phyloP scores from a whole-genome alignment of 306 rosid species.

The Rosa rugosa region DNA sequence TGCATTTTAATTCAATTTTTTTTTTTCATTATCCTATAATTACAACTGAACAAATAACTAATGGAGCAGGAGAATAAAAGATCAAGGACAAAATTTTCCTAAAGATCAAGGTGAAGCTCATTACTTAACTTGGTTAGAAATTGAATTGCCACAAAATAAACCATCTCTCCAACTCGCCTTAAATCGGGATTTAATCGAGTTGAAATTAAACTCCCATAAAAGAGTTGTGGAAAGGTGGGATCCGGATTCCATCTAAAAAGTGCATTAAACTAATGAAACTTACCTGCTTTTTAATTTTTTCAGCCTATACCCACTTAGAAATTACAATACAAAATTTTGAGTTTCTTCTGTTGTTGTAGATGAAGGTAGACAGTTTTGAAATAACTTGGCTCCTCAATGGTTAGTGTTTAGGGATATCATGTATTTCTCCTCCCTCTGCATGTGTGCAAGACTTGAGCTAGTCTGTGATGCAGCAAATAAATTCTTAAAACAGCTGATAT shows the following conservation, averaged over 20 bases:
- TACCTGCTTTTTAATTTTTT: not conserved
- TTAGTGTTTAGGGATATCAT: constrained; percentile 20
- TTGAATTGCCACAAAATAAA: too few species aligned
- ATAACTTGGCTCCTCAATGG: constrained; percentile 37
- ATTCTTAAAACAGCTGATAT: not conserved
- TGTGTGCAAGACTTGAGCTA: constrained; percentile 11
- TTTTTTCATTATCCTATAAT: too few species aligned
- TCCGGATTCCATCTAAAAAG: constrained; percentile 9
- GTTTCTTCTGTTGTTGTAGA: constrained; percentile 38
- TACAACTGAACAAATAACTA: too few species aligned
- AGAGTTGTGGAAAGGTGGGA: too few species aligned
- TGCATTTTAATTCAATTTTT: too few species aligned
- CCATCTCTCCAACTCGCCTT: too few species aligned
- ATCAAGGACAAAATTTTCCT: too few species aligned
- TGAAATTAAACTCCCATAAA: not conserved
- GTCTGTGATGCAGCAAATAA: constrained; percentile 11
- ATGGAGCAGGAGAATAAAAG: too few species aligned
- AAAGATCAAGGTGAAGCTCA: not conserved
- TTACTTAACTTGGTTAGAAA: not conserved
- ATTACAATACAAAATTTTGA: constrained; percentile 31
- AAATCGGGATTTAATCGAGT: not conserved
- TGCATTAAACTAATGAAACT: not conserved
- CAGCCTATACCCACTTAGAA: constrained; percentile 14
- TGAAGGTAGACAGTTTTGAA: constrained; percentile 44
- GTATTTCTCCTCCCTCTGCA: constrained; percentile 9